phyloP scores from a whole-genome alignment of 2,329 filamentous ascomycete genomes.

The Beauveria australis region DNA sequence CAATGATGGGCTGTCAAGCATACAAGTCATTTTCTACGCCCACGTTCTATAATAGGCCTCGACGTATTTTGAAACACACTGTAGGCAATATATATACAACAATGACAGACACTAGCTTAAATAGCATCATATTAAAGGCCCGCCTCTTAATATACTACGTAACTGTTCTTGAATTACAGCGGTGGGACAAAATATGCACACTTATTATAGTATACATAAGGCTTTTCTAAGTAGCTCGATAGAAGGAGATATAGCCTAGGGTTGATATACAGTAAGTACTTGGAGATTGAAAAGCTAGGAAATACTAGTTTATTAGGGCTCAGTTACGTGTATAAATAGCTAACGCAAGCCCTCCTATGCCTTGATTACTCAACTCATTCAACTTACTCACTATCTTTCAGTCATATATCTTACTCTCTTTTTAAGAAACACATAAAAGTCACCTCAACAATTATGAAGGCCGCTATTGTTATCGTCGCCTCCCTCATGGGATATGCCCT shows the following conservation, averaged over 20 bases:
- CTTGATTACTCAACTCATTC: background rate
- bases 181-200: background rate
- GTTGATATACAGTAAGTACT: background rate
- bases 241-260: background rate
- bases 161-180: background rate
- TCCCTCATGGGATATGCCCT: background rate
- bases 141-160: background rate
- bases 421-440: background rate
- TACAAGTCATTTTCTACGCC: background rate
- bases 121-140: background rate
- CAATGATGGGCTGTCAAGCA: background rate
- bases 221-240: background rate
- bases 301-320: background rate
- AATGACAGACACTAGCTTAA: background rate
- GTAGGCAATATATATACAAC: background rate
- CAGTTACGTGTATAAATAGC: background rate
- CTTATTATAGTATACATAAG: background rate
- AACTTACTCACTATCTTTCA: background rate
- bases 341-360: background rate
- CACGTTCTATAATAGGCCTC: background rate
- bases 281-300: background rate
- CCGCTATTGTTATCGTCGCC: background rate
- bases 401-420: background rate
- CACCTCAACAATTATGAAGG: background rate
- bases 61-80: background rate